phyloP scores from a whole-genome alignment of 495 filamentous ascomycete species.

The Hyaloscypha finlandica region DNA sequence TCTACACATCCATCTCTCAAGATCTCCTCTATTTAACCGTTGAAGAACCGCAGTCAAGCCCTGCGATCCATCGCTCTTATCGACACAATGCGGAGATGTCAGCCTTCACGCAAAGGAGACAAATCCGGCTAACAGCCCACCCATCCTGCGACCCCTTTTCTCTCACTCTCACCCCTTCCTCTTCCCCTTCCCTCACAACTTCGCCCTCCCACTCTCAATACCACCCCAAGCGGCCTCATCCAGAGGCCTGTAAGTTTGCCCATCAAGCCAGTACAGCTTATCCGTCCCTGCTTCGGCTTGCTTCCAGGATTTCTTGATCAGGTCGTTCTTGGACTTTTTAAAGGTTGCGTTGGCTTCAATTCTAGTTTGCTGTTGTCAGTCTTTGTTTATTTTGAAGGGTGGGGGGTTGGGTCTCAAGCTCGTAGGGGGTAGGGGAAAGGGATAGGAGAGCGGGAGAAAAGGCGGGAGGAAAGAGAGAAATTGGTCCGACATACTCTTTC shows the following conservation, averaged over 20 bases:
- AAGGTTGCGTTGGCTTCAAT: constrained; percentile 53
- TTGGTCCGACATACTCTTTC: constrained; percentile 43
- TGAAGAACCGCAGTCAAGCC: no score
- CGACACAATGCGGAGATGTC: no score
- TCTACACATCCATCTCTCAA: no score
- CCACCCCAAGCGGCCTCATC: constrained; percentile 42
- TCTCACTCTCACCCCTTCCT: no score
- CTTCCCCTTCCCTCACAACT: constrained; percentile 35
- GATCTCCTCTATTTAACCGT: no score
- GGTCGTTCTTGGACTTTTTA: constrained; percentile 53
- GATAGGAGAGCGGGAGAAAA: neutral
- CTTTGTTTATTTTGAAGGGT: neutral
- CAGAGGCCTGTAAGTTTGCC: constrained; percentile 44
- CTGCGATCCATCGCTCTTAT: no score
- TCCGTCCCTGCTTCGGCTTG: constrained; percentile 42
- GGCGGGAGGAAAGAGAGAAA: neutral
- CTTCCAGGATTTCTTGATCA: constrained; percentile 50
- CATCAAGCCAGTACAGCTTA: constrained; percentile 51
- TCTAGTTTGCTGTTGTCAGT: constrained; percentile 29
- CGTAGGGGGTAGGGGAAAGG: no score
- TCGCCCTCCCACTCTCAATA: constrained; percentile 50
- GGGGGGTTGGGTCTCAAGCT: neutral
- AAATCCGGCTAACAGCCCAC: no score
- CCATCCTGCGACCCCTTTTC: no score
- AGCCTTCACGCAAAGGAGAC: no score